Base-by-base conservation (phyloP, 305 asterid genomes). In the Fraxinus latifolia region DNA sequence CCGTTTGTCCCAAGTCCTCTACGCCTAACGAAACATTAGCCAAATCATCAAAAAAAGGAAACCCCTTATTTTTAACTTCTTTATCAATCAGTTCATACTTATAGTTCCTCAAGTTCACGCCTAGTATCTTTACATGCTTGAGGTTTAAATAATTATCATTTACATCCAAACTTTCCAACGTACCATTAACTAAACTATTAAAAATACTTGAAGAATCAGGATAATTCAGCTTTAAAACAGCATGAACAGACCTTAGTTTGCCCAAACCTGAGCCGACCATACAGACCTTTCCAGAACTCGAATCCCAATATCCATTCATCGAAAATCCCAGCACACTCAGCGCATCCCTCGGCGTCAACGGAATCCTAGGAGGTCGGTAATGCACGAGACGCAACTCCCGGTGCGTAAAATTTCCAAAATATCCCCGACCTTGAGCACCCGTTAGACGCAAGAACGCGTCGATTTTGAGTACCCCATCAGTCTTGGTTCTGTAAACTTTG, bases 211-310 rank as follows among this genome's bases (percentile, higher is more conserved):
- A 91, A 9, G 91, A 86, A 89, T 94, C 91, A 83, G 86, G 86
- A 87, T 91, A 95, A 87, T 89, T 88, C 84, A 94, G 92, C 92
- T 95, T 95, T 33, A 95, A 85, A 89, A 92, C 95, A 76, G 85
- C 91, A 68, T 84, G 78, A 86, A 80, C 78, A 50, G 86, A 82
- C 67, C 87, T 79, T 9, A 80, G 82, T 81, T 76, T 87, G 8
- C 86, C 87, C 32, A 55, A 72, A 82, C 97, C 98, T 23, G 92
- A 80, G n/a, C 98, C 98, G 17, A 94, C 87, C 98, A 94, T 91
- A 83, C 99, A 95, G 21, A 94, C 90, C 85, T 90, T 92, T 83
- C 99, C 97, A 5, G 94, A 87, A 36, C 78, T 36, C 76, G 94
- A 92, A 85, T 92, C 91, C 99, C 98, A 95, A 80, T 89, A 90